Evolutionary conservation across 805 yeast species (phyloP).

Genomic region (Saccharomycopsis oosterbeekiorum): DNA sequence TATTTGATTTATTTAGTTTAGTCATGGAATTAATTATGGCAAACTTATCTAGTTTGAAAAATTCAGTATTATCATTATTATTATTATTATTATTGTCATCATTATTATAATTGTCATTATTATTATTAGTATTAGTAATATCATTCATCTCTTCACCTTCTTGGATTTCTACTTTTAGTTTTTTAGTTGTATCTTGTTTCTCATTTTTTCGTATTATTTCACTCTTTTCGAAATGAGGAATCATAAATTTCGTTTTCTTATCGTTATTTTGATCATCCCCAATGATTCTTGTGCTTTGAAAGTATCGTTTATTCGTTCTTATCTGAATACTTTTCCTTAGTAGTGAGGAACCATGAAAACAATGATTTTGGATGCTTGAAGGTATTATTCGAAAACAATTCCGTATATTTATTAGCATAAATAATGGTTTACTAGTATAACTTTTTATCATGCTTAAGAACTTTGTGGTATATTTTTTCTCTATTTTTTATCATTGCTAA

Average conservation of each 20-base stretch:
- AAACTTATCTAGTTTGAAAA: neutral
- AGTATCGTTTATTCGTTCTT: neutral
- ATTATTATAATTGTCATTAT: neutral
- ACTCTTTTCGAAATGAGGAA: neutral
- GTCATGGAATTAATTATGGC: conserved; percentile 21
- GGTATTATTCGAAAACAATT: neutral
- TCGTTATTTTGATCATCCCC: neutral
- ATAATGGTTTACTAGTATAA: neutral
- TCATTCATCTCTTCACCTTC: neutral
- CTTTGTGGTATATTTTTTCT: neutral
- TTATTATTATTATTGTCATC: neutral
- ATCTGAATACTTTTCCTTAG: neutral
- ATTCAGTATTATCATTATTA: neutral
- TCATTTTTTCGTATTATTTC: neutral
- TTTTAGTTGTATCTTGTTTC: neutral
- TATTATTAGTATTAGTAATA: neutral
- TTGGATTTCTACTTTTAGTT: neutral
- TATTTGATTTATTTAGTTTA: conserved; percentile 21
- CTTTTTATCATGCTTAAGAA: neutral
- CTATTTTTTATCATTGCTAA: neutral
- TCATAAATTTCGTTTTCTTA: neutral
- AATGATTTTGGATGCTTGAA: neutral
- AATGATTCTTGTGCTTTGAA: neutral
- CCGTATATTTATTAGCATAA: neutral
- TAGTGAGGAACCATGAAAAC: neutral